Percentiles rank a stretch among this genome's conserved stretches.
phyloP scores from a whole-genome alignment of 805 yeast genomes.

The Peterozyma toletana region DNA sequence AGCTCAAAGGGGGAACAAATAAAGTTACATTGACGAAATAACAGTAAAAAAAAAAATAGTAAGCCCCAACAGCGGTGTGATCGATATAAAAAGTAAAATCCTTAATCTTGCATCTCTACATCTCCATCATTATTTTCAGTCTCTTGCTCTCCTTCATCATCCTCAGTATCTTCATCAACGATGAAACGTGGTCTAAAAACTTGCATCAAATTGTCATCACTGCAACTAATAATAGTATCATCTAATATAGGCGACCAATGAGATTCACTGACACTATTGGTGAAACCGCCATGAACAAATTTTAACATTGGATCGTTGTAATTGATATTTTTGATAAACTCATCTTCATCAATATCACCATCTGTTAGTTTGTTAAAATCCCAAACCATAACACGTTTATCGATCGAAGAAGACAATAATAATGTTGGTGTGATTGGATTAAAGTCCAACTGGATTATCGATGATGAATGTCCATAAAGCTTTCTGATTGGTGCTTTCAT shows the following conservation, averaged over 20 bases:
- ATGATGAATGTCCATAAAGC: slow-evolving; percentile 58
- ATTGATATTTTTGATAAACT: slow-evolving; percentile 42
- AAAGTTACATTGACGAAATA: too few species aligned
- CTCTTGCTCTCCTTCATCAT: slow-evolving; percentile 24
- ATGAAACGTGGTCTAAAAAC: slow-evolving; percentile 65
- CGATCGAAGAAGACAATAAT: slow-evolving; percentile 51
- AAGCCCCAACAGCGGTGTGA: too few species aligned
- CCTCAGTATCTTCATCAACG: slow-evolving; percentile 29
- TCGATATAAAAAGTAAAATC: not conserved
- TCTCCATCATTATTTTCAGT: slow-evolving; percentile 5
- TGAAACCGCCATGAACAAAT: slow-evolving; percentile 86
- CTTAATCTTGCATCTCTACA: slow-evolving; percentile 8
- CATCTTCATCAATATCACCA: slow-evolving; percentile 45
- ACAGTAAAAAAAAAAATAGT: too few species aligned
- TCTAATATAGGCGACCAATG: slow-evolving; percentile 58
- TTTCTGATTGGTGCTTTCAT: slow-evolving; percentile 51
- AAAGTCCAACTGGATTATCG: slow-evolving; percentile 52
- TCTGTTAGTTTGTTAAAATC: slow-evolving; percentile 55
- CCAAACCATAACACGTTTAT: slow-evolving; percentile 71
- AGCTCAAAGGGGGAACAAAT: too few species aligned
- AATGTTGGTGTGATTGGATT: slow-evolving; percentile 38
- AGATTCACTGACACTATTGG: slow-evolving; percentile 58
- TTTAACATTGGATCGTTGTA: slow-evolving; percentile 70
- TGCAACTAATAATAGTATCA: slow-evolving; percentile 57
- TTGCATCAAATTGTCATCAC: slow-evolving; percentile 71